A percentile compares a stretch with the other conserved stretches of the same genome.
These are phyloP conservation scores for Craterostigma plantagineum DNA, from an alignment of 257 asterid genomes.

Conservation along the genomic window DNA sequence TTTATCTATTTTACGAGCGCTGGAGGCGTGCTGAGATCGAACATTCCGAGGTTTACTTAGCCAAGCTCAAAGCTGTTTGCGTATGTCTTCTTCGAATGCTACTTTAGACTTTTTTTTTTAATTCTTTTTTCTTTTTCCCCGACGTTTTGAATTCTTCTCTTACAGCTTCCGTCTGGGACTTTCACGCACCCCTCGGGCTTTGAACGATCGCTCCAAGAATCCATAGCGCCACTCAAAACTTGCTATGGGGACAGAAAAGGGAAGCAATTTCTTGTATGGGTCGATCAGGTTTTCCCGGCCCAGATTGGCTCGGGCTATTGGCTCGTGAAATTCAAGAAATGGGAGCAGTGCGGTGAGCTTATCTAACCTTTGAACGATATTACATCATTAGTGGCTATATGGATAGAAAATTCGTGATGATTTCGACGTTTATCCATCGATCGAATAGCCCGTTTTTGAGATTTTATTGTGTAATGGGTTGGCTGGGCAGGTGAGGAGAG, in stretches of 20 bases:
- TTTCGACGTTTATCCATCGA: too few relatives aligned
- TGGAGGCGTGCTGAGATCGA: slow-evolving; percentile 93
- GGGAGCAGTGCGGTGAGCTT: slow-evolving; percentile 67
- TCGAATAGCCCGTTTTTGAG: too few relatives aligned
- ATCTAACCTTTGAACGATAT: too few relatives aligned
- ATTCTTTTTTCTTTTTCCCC: too few relatives aligned
- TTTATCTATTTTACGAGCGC: slow-evolving; percentile 57
- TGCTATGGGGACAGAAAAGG: slow-evolving; percentile 64
- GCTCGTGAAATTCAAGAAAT: slow-evolving; percentile 79
- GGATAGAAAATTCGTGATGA: too few relatives aligned
- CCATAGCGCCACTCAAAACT: slow-evolving; percentile 24
- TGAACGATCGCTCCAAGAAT: slow-evolving; percentile 44
- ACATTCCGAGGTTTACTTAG: slow-evolving; percentile 47
- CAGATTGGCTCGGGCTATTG: slow-evolving; percentile 61
- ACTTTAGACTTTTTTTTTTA: neutral
- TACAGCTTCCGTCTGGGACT: slow-evolving; percentile 52
- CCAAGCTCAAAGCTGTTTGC: slow-evolving; percentile 49
- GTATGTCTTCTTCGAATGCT: too few relatives aligned
- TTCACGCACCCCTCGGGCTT: slow-evolving; percentile 67
- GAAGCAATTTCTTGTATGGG: slow-evolving; percentile 60
- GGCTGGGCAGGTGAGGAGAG: slow-evolving; percentile 24
- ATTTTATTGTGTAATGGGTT: too few relatives aligned
- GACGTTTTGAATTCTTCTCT: too few relatives aligned
- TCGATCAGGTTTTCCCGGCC: slow-evolving; percentile 54
- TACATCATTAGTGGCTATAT: too few relatives aligned